Evolutionary conservation across 352 stramenopile species (phyloP), one percentile per base, ranked within the genome.

Genomic region (Phytophthora pistaciae): DNA sequence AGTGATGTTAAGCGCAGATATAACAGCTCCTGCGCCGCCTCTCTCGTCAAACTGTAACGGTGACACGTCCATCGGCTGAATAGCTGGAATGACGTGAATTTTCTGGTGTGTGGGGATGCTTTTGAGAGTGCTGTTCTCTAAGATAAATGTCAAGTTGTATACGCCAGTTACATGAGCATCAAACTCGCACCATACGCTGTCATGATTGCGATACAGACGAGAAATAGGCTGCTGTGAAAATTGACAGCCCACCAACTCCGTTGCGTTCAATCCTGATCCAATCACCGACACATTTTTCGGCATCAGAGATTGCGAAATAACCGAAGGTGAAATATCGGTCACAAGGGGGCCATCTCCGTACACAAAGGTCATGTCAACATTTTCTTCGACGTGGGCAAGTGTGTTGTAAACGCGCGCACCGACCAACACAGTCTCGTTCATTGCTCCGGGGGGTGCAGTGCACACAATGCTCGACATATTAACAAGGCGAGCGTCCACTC

Each of bases 31-130:
- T 0, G 52, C 63, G 44, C 85, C 85, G 23, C 85, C 85, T 14
- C 65, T 59, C 21, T 93, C 82, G 56, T 88, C 80, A 58, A 93
- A 83, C 10, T 64, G 40, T 23, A 27, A 16, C 31, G 80, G 78
- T 10, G 64, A 64, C 14, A 77, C 63, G 9, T 49, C 23, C 10
- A 71, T 36, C 7, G 71, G 76, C 6, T 71, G 50, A 33, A 77
- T 71, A 3, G 68, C 53, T 58, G 52, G 64, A n/a, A 86, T 74
- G 9, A 88, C 68, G 7, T 33, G 70, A 63, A 88, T 54, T 3
- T 31, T 74, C 33, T 77, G 62, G 23, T 69, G 60, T 2, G 72
- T 81, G 9, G 33, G 36, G 36, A 88, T 56, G 5, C 16, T n/a
- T 31, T 52, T 25, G 9, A 70, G 40, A 1, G 59, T 53, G 48